Percentiles rank a stretch among this genome's conserved stretches.
phyloP scores from a whole-genome alignment of 768 basidiomycete genomes.

The Suillus subalutaceus region DNA sequence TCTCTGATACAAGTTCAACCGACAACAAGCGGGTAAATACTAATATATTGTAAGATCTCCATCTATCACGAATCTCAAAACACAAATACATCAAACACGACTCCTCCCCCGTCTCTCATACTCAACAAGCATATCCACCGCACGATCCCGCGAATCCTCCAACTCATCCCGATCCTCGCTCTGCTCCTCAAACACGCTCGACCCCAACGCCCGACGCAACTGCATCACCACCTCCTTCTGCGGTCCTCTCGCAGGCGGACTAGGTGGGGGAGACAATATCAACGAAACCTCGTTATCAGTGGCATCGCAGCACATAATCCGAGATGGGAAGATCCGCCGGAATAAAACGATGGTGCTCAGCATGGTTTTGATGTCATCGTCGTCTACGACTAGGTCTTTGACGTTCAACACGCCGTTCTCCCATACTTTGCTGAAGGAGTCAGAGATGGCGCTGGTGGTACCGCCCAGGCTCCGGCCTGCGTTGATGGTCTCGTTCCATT shows the following conservation, averaged over 20 bases:
- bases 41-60: not conserved
- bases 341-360: slow-evolving; percentile 65
- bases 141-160: slow-evolving; percentile 78
- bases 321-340: slow-evolving; percentile 55
- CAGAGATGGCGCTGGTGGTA: slow-evolving; percentile 52
- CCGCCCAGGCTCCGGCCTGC: slow-evolving; percentile 70
- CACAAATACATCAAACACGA: slow-evolving; percentile 30
- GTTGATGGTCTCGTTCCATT: slow-evolving; percentile 52
- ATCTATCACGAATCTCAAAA: not conserved
- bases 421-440: slow-evolving; percentile 60
- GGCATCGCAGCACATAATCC: slow-evolving; percentile 20
- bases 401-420: slow-evolving; percentile 38
- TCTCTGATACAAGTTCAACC: not conserved
- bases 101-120: slow-evolving; percentile 35
- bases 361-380: slow-evolving; percentile 54
- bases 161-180: slow-evolving; percentile 41
- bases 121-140: slow-evolving; percentile 68
- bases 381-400: slow-evolving; percentile 35
- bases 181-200: slow-evolving; percentile 47
- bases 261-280: slow-evolving; percentile 64
- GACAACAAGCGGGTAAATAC: slow-evolving; percentile 1
- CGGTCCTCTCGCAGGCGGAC: slow-evolving; percentile 39
- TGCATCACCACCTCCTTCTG: slow-evolving; percentile 43
- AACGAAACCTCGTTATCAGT: slow-evolving; percentile 34
- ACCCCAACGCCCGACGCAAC: slow-evolving; percentile 60